These are phyloP conservation scores for Fusarium sulawesiense DNA, from an alignment of 2,329 filamentous ascomycete species.

Conservation along the genomic window DNA sequence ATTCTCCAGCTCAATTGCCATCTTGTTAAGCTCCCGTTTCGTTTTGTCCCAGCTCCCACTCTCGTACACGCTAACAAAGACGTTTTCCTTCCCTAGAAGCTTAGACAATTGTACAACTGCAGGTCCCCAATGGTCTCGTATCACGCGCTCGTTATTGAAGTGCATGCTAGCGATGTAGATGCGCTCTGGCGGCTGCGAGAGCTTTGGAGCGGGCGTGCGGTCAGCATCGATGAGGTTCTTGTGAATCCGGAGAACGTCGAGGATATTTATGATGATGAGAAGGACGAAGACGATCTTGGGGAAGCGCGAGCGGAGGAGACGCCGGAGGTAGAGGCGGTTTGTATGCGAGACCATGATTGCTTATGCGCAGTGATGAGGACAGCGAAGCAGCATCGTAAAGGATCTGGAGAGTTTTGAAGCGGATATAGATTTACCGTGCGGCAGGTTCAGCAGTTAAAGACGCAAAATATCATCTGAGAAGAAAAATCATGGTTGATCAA, in stretches of 20 bases:
- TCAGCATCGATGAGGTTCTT: slow-evolving; percentile 48
- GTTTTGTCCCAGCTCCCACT: slow-evolving; percentile 77
- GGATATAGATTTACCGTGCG: background rate
- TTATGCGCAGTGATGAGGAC: slow-evolving; percentile 30
- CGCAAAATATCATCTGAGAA: background rate
- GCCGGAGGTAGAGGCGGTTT: slow-evolving; percentile 52
- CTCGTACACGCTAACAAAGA: slow-evolving; percentile 75
- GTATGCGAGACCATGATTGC: slow-evolving; percentile 48
- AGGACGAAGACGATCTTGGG: slow-evolving; percentile 51
- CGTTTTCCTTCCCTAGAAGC: slow-evolving; percentile 69
- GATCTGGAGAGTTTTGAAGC: background rate
- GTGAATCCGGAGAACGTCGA: slow-evolving; percentile 56
- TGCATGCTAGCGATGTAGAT: slow-evolving; percentile 78
- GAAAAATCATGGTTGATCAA: slow-evolving; percentile 8
- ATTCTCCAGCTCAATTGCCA: slow-evolving; percentile 65
- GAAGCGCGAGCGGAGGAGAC: slow-evolving; percentile 52
- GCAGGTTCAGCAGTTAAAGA: background rate
- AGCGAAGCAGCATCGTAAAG: slow-evolving; percentile 41
- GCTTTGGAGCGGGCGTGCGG: slow-evolving; percentile 37
- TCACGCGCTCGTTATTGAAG: slow-evolving; percentile 72
- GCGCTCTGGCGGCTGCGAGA: slow-evolving; percentile 50
- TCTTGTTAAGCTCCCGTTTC: slow-evolving; percentile 67
- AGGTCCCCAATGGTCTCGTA: slow-evolving; percentile 71
- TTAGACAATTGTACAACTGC: slow-evolving; percentile 68
- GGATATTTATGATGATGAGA: slow-evolving; percentile 52